Conservation (phyloP, 2,329 filamentous ascomycete genomes). For the Furcasterigmium sp. region DNA sequence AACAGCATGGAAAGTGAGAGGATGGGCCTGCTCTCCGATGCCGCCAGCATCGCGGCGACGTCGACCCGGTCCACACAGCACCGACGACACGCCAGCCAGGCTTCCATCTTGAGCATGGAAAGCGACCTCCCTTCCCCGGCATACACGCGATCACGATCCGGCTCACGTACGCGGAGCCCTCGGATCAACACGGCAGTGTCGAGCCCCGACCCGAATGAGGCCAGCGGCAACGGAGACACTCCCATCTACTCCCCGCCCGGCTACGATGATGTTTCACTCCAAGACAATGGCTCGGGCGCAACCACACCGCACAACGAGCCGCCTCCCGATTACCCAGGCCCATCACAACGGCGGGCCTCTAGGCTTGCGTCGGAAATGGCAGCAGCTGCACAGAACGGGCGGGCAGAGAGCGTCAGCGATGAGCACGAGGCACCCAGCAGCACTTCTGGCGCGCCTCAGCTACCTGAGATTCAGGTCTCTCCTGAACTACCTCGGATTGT, state of each 20-base stretch:
- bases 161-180: conserved; percentile 38
- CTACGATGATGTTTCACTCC: conserved; percentile 45
- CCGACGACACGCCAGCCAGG: conserved; percentile 42
- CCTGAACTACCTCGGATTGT: conserved; percentile 49
- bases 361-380: conserved; percentile 14
- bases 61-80: conserved; percentile 30
- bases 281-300: conserved; percentile 31
- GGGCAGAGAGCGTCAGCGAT: conserved; percentile 18
- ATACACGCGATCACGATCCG: conserved; percentile 30
- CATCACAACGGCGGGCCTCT: conserved; percentile 16
- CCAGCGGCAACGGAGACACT: conserved; percentile 42
- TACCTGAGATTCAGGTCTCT: conserved; percentile 47
- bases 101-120: conserved; percentile 51
- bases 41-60: conserved; percentile 53
- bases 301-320: conserved; percentile 36
- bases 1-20: conserved; percentile 70
- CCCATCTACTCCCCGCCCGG: conserved; percentile 42
- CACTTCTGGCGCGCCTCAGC: conserved; percentile 35
- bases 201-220: conserved; percentile 47
- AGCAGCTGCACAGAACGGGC: conserved; percentile 15
- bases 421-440: conserved; percentile 17
- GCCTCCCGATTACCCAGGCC: conserved; percentile 46
- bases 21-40: conserved; percentile 65
- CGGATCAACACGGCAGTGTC: conserved; percentile 37
- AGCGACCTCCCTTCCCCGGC: conserved; percentile 36